Base-by-base conservation (phyloP, 2,329 filamentous ascomycete genomes). In the Fusarium buharicum region DNA sequence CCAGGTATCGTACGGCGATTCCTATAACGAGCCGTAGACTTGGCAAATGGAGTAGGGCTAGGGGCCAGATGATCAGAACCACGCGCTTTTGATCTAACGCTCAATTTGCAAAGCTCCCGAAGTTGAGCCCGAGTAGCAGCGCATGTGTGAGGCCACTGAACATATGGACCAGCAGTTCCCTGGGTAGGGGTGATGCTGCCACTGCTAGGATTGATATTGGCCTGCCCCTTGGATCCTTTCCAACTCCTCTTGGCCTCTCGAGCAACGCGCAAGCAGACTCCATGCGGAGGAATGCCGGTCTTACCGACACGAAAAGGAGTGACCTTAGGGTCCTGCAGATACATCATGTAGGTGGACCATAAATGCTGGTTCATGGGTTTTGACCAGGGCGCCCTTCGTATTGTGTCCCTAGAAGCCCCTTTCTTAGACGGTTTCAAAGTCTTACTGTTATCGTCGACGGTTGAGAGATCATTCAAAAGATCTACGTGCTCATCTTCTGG, bases 291-390 rank as follows among this genome's bases (percentile, higher is more conserved):
- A 22, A 90, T 82, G 53, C 83, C 82, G 68, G 84, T 86, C 68
- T 86, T 87, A 57, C 86, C 83, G 51, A 88, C 80, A 47, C 85
- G 82, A 59, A 90, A 86, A 0, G 87, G 87, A 1, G 87, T 90
- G 3, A 89, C 86, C 44, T 85, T 86, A 40, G 87, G 86, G 65
- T 90, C 87, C 70, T 88, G 84, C 36, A 90, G 76, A 66, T 90
- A 90, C 48, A 87, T 76, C 55, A 84, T 76, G 69, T 89, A 90
- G 1, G 84, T 88, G 6, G 84, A 81, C 87, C 87, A 90, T 10
- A 90, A 74, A 66, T 90, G 87, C 12, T 83, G 78, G 74, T 80
- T 86, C 85, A 90, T 89, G 16, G 84, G 81, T 59, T 83, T 84
- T 5, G 86, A 88, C 87, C 87, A 90, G 0, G 81, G 82, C 1